Percentiles rank a stretch among this genome's conserved stretches.
Evolutionary conservation across 2,329 filamentous ascomycete species (phyloP).

Genomic region (Neofusicoccum sp.): DNA sequence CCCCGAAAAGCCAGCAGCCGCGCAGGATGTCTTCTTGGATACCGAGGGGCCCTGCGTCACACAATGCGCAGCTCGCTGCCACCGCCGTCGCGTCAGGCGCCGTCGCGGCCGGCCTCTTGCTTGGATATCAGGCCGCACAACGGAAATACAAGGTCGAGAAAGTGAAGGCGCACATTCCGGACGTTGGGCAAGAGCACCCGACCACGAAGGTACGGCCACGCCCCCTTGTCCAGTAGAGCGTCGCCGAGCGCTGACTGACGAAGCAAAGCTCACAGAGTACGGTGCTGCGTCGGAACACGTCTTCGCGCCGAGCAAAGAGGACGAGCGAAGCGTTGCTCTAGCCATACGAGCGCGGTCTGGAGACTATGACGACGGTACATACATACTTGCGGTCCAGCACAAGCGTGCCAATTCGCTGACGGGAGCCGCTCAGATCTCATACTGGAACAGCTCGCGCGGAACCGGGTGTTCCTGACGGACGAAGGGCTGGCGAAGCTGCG

Average conservation of each 20-base stretch:
- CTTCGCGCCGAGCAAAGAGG: conserved; percentile 48
- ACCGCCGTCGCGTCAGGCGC: conserved; percentile 62
- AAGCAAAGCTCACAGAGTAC: conserved; percentile 59
- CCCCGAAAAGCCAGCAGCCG: background rate
- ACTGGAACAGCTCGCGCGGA: conserved; percentile 89
- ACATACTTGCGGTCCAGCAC: conserved; percentile 6
- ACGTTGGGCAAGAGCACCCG: conserved; percentile 50
- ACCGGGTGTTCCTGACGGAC: conserved; percentile 84
- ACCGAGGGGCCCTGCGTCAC: conserved; percentile 43
- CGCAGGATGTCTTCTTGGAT: conserved; percentile 47
- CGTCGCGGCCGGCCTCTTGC: conserved; percentile 52
- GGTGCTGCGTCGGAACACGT: conserved; percentile 51
- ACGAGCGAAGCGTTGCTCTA: conserved; percentile 57
- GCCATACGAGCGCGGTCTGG: conserved; percentile 60
- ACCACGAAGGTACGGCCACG: conserved; percentile 47
- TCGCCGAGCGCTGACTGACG: conserved; percentile 19
- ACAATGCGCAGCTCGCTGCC: conserved; percentile 62
- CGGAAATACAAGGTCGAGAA: conserved; percentile 56
- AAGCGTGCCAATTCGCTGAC: conserved; percentile 9
- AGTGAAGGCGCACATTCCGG: conserved; percentile 62
- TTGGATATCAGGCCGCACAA: conserved; percentile 57
- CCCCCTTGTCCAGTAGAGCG: background rate
- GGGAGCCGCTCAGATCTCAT: conserved; percentile 66
- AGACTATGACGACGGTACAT: conserved; percentile 61
- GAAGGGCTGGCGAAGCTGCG: conserved; percentile 78